A percentile compares a stretch with the other conserved stretches of the same genome.
These are phyloP conservation scores for Gossypium australe DNA, from an alignment of 345 rosid species.

Conservation along the genomic window DNA sequence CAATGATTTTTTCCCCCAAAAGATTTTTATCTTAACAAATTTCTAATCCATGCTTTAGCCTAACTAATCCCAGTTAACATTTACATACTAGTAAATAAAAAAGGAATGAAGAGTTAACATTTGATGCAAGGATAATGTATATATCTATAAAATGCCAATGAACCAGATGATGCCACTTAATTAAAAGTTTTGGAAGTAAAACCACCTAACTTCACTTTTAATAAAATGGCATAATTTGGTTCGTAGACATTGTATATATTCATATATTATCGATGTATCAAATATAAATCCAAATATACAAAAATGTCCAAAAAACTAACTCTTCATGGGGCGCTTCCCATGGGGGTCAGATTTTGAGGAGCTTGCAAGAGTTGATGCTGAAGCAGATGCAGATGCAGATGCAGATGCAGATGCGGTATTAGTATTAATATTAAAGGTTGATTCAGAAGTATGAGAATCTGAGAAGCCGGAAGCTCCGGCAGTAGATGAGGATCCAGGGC, in stretches of 20 bases:
- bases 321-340: constrained; percentile 48
- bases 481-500: constrained; percentile 37
- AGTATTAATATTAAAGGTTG: constrained; percentile 39
- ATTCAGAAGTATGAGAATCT: constrained; percentile 33
- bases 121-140: background rate
- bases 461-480: constrained; percentile 33
- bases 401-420: constrained; percentile 21
- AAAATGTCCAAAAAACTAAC: constrained; percentile 14
- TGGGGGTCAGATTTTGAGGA: constrained; percentile 30
- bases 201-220: background rate
- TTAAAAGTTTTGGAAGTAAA: background rate
- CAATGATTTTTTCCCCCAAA: background rate
- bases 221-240: background rate
- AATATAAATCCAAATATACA: background rate
- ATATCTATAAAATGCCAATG: background rate
- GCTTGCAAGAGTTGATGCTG: constrained; percentile 23
- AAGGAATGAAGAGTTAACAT: background rate
- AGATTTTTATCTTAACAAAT: background rate
- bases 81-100: background rate
- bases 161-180: background rate
- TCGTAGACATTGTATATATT: background rate
- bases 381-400: constrained; percentile 10
- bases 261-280: background rate
- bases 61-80: background rate
- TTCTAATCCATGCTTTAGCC: background rate